A percentile compares a stretch with the other conserved stretches of the same genome.
These are phyloP conservation scores for Skeletonema tropicum DNA, from an alignment of 108 stramenopile species.

Conservation along the genomic window DNA sequence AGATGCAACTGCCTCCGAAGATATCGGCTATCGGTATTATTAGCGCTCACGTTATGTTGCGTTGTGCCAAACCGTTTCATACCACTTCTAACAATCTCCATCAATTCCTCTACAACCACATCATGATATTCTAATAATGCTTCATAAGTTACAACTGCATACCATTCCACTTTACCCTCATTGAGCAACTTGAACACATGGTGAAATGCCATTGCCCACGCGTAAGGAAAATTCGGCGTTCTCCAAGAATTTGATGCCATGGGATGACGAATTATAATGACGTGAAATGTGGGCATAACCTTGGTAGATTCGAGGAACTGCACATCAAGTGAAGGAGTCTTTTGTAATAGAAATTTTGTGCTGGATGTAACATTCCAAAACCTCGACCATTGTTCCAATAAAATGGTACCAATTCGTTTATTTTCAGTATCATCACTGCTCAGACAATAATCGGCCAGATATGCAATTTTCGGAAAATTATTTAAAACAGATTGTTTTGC, in stretches of 20 bases:
- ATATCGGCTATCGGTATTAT: background rate
- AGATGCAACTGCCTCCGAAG: slow-evolving; percentile 3
- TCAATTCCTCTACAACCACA: slow-evolving; percentile 27
- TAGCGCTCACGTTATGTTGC: background rate
- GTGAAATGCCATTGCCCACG: slow-evolving; percentile 20
- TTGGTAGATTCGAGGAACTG: slow-evolving; percentile 26
- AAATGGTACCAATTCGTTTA: slow-evolving; percentile 17
- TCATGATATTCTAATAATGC: slow-evolving; percentile 29
- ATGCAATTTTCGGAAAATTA: slow-evolving; percentile 1
- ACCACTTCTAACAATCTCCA: slow-evolving; percentile 30
- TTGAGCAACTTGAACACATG: slow-evolving; percentile 25
- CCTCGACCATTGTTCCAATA: slow-evolving; percentile 20
- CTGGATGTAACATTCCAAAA: slow-evolving; percentile 26
- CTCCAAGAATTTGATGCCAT: slow-evolving; percentile 27
- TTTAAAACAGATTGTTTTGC: too few species aligned
- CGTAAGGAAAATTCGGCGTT: background rate
- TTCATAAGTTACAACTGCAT: slow-evolving; percentile 35
- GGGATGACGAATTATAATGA: slow-evolving; percentile 33
- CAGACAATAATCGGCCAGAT: slow-evolving; percentile 30
- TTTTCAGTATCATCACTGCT: slow-evolving; percentile 7
- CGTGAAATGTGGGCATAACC: slow-evolving; percentile 26
- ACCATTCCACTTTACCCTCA: slow-evolving; percentile 28
- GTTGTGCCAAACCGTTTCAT: slow-evolving; percentile 5
- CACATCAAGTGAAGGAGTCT: slow-evolving; percentile 33
- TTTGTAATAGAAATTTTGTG: slow-evolving; percentile 27